Evolutionary conservation across 257 asterid genomes (phyloP).

Genomic region (Przewalskia tangutica): DNA sequence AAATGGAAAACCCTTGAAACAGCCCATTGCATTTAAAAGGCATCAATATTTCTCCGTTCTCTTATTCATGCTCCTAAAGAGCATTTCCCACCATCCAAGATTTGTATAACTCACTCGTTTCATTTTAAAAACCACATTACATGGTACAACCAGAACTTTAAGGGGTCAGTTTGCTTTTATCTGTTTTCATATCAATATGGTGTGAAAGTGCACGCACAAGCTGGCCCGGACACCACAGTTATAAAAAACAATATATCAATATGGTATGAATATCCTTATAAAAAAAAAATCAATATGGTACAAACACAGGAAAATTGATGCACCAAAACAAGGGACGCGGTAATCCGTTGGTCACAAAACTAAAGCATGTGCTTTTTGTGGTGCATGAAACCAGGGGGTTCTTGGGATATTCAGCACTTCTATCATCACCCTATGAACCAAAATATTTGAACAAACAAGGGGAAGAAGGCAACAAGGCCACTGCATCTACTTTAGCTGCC

Average conservation of each 20-base stretch:
- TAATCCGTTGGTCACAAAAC: neutral
- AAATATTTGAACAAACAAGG: neutral
- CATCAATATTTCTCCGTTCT: neutral
- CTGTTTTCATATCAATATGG: neutral
- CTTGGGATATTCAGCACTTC: neutral
- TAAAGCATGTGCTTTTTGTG: neutral
- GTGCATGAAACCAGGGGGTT: neutral
- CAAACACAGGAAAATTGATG: neutral
- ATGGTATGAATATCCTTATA: neutral
- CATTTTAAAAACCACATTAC: neutral
- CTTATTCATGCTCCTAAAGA: neutral
- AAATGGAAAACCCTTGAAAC: neutral
- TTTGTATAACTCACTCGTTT: neutral
- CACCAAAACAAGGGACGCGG: neutral
- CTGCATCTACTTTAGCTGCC: neutral
- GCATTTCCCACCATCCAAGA: conserved; percentile 1
- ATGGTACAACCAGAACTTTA: neutral
- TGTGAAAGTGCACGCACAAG: neutral
- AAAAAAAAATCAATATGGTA: neutral
- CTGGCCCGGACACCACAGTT: no score
- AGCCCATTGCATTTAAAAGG: neutral
- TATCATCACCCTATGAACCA: neutral
- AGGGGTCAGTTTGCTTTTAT: neutral
- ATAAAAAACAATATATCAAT: neutral
- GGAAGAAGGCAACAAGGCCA: neutral